Percentiles rank a stretch among this genome's conserved stretches.
Evolutionary conservation across 768 basidiomycete genomes (phyloP).

Genomic region (Psilocybe subaeruginosa): DNA sequence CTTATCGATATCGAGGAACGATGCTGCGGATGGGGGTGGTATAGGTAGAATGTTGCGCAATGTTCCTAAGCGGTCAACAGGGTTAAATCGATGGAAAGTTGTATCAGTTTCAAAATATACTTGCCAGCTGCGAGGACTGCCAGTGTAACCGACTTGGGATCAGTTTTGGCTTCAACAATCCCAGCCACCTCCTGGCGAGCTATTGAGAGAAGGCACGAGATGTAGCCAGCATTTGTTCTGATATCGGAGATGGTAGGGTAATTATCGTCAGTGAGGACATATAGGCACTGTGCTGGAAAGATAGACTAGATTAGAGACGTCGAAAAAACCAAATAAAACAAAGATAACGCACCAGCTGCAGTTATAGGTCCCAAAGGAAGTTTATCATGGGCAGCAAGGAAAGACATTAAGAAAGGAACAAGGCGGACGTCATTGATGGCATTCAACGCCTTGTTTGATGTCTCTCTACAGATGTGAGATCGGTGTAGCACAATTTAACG

Average conservation of each 20-base stretch:
- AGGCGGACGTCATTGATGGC: slow-evolving; percentile 83
- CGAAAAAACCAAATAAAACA: not conserved
- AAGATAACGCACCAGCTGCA: slow-evolving; percentile 67
- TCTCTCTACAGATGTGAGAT: slow-evolving; percentile 64
- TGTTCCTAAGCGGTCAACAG: slow-evolving; percentile 53
- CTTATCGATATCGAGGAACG: slow-evolving; percentile 69
- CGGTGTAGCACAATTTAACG: not conserved
- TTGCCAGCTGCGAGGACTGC: slow-evolving; percentile 73
- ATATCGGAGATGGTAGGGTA: slow-evolving; percentile 70
- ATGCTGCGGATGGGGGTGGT: slow-evolving; percentile 64
- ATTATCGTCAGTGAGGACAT: slow-evolving; percentile 93
- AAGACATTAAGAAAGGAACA: slow-evolving; percentile 88
- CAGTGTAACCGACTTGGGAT: slow-evolving; percentile 56
- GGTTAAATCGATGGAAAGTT: not conserved
- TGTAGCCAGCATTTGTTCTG: slow-evolving; percentile 59
- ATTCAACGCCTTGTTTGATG: slow-evolving; percentile 88
- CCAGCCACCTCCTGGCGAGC: slow-evolving; percentile 39
- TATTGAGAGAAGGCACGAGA: slow-evolving; percentile 68
- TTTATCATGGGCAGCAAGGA: slow-evolving; percentile 70
- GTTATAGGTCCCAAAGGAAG: slow-evolving; percentile 74
- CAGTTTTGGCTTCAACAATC: slow-evolving; percentile 42
- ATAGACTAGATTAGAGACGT: not conserved
- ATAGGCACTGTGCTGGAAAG: slow-evolving; percentile 81
- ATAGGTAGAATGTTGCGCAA: slow-evolving; percentile 78
- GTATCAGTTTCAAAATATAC: not conserved